Evolutionary conservation across 2,329 filamentous ascomycete species (phyloP).

Genomic region (Talaromyces sp.): DNA sequence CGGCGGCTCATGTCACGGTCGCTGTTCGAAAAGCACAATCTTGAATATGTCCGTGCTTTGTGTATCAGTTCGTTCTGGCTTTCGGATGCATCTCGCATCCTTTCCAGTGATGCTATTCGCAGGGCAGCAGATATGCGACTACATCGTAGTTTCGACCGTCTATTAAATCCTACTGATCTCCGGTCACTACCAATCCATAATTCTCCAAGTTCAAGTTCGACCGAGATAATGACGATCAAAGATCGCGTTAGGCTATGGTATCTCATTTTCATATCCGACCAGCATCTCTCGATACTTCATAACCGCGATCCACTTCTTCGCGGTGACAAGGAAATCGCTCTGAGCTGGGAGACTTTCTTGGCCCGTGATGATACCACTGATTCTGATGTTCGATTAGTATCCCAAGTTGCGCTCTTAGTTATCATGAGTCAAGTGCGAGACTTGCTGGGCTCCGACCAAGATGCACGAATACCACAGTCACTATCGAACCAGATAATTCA

Average conservation of each 20-base stretch:
- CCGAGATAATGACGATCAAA: slow-evolving; percentile 23
- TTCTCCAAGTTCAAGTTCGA: slow-evolving; percentile 10
- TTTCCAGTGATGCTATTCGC: slow-evolving; percentile 34
- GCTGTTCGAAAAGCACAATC: slow-evolving; percentile 51
- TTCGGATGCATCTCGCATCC: slow-evolving; percentile 50
- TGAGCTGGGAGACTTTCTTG: slow-evolving; percentile 38
- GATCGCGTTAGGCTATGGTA: slow-evolving; percentile 41
- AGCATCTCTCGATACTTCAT: slow-evolving; percentile 42
- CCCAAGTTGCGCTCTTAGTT: slow-evolving; percentile 38
- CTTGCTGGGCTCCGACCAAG: slow-evolving; percentile 35
- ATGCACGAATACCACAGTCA: slow-evolving; percentile 28
- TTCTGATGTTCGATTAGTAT: slow-evolving; percentile 37
- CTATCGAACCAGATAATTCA: slow-evolving; percentile 30
- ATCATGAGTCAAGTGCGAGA: slow-evolving; percentile 42
- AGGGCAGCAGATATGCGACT: slow-evolving; percentile 34
- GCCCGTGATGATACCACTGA: slow-evolving; percentile 35
- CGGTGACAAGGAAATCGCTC: slow-evolving; percentile 38
- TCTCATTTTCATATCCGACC: slow-evolving; percentile 40
- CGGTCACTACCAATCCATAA: slow-evolving; percentile 3
- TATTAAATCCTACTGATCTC: slow-evolving; percentile 33
- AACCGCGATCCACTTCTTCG: slow-evolving; percentile 40
- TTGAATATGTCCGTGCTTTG: slow-evolving; percentile 52
- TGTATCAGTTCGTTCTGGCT: slow-evolving; percentile 57
- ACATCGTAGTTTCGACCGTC: slow-evolving; percentile 45
- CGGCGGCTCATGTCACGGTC: slow-evolving; percentile 49